Base-by-base conservation (phyloP, 495 filamentous ascomycete genomes). In the Halenospora varia region DNA sequence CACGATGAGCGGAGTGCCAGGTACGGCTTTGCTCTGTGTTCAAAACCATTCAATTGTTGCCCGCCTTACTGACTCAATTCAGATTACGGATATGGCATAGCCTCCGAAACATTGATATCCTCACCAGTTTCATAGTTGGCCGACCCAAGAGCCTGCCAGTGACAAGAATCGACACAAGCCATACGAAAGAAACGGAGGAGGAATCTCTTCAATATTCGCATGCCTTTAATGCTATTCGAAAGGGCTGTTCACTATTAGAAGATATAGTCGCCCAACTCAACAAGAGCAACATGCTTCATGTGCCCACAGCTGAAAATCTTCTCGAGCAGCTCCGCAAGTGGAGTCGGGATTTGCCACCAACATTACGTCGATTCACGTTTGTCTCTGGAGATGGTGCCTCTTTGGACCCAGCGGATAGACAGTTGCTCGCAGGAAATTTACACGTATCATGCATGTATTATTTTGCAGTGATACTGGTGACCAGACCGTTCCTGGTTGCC, bases 71-170 rank as follows among this genome's bases (percentile, higher is more conserved):
- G n/a, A n/a, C 26, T 40, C 25, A 10, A 48, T 17, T 15, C 25
- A 75, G 75, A 44, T 67, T 66, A 9, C 63, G 63, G 24, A 52
- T 71, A 19, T 78, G 73, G 73, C 75, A 72, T 68, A 77, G 74
- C 48, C 69, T 78, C 19, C 72, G 74, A 51, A 64, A 71, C 1
- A 59, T 77, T 24, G 75, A 78, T 56, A 64, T 77, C 2, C 46
- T 78, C 15, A 67, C 70, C 22, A 76, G 74, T 51, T 75, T 73
- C 2, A 75, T 61, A 13, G 25, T 61, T 1, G 59, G 46, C 11
- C 55, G 59, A 10, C 59, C 59, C 15, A 18, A 39, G 15, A 53
- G 53, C 15, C 51, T 53, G 3, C 53, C 44, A 17, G 15, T 22
- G 46, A 48, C 46, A 20, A 15, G 46, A 18, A 15, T 20, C 11